Base-by-base conservation (phyloP, 225 moss, liverwort and hornwort genomes). In the Bryoerythrophyllum caledonicum region DNA sequence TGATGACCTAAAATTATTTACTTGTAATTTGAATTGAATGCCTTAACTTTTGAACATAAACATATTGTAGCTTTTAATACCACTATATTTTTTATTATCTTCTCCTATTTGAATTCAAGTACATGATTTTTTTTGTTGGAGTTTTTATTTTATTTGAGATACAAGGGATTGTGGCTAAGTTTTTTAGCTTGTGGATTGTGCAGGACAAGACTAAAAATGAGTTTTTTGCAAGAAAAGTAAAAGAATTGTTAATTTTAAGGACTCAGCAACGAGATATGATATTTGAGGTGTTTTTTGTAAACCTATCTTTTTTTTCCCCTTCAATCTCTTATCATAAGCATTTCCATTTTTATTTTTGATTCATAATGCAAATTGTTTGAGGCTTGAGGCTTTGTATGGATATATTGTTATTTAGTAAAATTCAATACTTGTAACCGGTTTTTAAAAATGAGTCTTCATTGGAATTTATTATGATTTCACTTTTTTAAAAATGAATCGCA, bases 181-280 rank as follows among this genome's bases (percentile, higher is more conserved):
- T 64, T 0, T n/a, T 30, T 21, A 48, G 46, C 3, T 4, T 4
- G 8, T 5, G 0, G 53, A 5, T 35, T 37, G 25, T 68, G n/a
- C 27, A 89, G 88, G 83, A 83, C 27, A 81, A 79, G 0, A 48
- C 70, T 3, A 74, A 81, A 14, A 72, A 24, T 8, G 81, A 89
- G 0, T 81, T 83, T 60, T 78, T 79, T 68, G 85, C 83, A 5
- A 81, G 6, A 9, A 86, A 83, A 69, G 2, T 86, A 3, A 62
- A 88, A 72, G 83, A 86, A 68, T 6, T 86, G 21, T n/a, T 82
- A 6, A 43, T 79, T 38, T 60, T 83, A 27, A 78, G 72, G 68
- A 71, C 54, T 6, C 88, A 83, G 25, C 79, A 77, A 58, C 71
- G 27, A 12, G 44, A 81, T 24, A 64, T 83, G 4, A 72, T 86